These are phyloP conservation scores for Cyamopsis tetragonoloba DNA, from an alignment of 306 rosid species.

Conservation along the genomic window DNA sequence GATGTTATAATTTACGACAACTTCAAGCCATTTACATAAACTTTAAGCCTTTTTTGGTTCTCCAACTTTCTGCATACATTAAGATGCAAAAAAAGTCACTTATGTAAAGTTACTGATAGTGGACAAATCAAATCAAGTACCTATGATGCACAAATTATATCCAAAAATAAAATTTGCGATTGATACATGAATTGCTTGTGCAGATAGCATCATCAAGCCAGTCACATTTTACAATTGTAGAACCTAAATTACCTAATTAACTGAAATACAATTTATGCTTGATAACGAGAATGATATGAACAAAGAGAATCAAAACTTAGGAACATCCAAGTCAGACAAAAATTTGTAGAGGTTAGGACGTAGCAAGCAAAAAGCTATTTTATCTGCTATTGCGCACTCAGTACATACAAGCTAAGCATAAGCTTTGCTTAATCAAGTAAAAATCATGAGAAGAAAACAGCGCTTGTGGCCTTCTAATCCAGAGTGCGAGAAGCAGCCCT, in stretches of 20 bases:
- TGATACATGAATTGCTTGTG: background rate
- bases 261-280: background rate
- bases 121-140: background rate
- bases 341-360: background rate
- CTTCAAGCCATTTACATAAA: too few relatives aligned
- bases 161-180: background rate
- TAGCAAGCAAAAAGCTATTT: background rate
- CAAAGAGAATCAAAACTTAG: background rate
- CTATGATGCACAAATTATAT: background rate
- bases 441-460: background rate
- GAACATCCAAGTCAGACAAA: too few relatives aligned
- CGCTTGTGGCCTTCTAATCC: background rate
- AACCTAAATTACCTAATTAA: too few relatives aligned
- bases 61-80: constrained; percentile 44
- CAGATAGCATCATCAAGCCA: background rate
- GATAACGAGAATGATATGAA: background rate
- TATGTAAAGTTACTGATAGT: background rate
- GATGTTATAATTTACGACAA: background rate
- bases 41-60: constrained; percentile 27
- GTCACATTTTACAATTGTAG: background rate
- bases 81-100: background rate
- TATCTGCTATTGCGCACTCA: background rate
- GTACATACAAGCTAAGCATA: background rate
- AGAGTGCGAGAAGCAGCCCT: background rate
- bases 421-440: background rate